Evolutionary conservation across 768 basidiomycete genomes (phyloP), one percentile per base, ranked within the genome.

Genomic region (Pholiota conissans): DNA sequence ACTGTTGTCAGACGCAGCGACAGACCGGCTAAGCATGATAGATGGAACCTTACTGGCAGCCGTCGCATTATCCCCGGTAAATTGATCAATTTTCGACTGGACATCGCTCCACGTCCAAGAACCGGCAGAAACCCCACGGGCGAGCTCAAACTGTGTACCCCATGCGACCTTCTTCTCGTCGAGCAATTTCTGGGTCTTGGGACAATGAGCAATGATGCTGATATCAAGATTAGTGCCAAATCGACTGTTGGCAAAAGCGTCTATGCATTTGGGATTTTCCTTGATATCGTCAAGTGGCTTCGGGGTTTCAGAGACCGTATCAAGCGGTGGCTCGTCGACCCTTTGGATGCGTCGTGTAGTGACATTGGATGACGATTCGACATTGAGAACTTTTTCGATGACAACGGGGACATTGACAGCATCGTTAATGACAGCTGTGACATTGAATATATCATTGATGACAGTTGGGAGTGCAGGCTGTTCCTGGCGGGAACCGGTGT

Each of bases 81-180:
- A 63, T 10, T 61, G 5, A 0, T 29, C 24, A 5, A 79, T 49
- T 39, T 75, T 73, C 9, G 56, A 35, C 9, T 55, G 46, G 7
- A 80, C 75, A 0, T 72, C 66, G 0, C 63, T 61, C 80, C 79
- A 82, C 7, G 64, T 67, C 82, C 82, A 84, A 0, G 53, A 29
- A 1, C 67, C 68, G 5, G 57, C 55, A 3, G 69, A 68, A 5
- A 80, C 69, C 1, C 82, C 81, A 3, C 79, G 71, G 13, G 78
- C 76, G 18, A 81, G 61, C 55, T 81, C 78, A 48, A 71, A 82
- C 39, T 81, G 80, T 0, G 74, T 74, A 0, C 80, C 81, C 76
- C 79, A 81, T 14, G 73, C 62, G 28, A 82, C 73, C n/a, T 67
- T 32, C 8, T 68, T 57, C 0, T 51, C 32, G 39, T 82, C 80